Evolutionary conservation across 441 rosid genomes (phyloP), one percentile per base, ranked within the genome.

Genomic region (Geranium incanum): DNA sequence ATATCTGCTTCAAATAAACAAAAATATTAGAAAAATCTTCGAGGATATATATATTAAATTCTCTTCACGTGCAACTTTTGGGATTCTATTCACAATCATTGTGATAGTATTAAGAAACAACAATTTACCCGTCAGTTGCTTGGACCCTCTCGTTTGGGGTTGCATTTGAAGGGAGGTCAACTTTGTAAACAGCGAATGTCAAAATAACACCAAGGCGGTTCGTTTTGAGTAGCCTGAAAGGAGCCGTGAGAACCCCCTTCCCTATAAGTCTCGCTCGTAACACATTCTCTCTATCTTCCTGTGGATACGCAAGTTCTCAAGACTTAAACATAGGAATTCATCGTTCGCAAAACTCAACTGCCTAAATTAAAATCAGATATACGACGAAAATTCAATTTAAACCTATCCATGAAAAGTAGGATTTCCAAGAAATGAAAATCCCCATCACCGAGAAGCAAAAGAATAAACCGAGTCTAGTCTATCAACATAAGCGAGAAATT

Each of bases 201-300:
- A 94, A 88, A 28, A 94, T 94, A 39, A 94, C 95, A 9, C 99
- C 97, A 55, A 92, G 82, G 74, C 90, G 91, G 78, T 94, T 92
- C 45, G 95, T 90, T 81, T 94, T 94, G 71, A 92, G 81, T 73
- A 94, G 90, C 85, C 90, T 90, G 78, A 94, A 94, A 15, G 99
- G 99, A 81, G 97, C 86, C 66, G 99, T 94, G 79, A 94, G 75
- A 39, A 90, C 99, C 74, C 97, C 99, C 82, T 92, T 94, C 70
- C 99, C 95, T 39, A 97, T 82, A 71, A 92, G 90, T 75, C 97
- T 89, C 74, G 99, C 99, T 66, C 95, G 87, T 74, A 92, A 85
- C 63, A 94, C 90, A 82, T 92, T 94, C 77, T 89, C 97, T 8
- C 88, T 90, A 77, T 94, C 99, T 79, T 94, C 97, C 99, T 94